Base-by-base conservation (phyloP, 129 eudicot species). In the Heracleum sosnowskyi region DNA sequence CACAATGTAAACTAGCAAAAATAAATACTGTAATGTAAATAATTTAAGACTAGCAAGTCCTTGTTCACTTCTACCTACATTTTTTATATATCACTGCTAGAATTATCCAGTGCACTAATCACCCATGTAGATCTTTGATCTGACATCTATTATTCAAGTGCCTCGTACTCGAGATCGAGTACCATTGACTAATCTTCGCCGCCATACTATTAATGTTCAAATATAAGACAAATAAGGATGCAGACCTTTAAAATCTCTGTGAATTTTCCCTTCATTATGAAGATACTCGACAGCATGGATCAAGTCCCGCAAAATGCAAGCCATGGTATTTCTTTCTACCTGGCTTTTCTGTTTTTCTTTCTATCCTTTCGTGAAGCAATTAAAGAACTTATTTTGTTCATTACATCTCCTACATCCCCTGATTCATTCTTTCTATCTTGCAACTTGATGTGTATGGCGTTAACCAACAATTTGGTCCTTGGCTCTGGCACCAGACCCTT, bases 261-360 rank as follows among this genome's bases (percentile, higher is more conserved):
- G 98, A 75, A 93, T 93, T 86, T 93, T 93, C 74, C 98, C 98
- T 90, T 93, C 98, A 42, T 79, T 87, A 85, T 93, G 98, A 74
- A 93, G 97, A 79, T 93, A 93, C 66, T 93, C 98, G 45, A 93
- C 81, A 33, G 98, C 98, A 86, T 86, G 96, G 69, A 93, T 89
- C 87, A 93, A 84, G 83, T 93, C 98, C 66, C 97, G 93, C 84
- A 93, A 89, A 75, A 93, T 91, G 89, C 86, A 93, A 64, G 97
- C 91, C 76, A 93, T 89, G n/a, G n/a, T n/a, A n/a, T n/a, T n/a
- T n/a, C n/a, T n/a, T n/a, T n/a, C 72, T 66, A 66, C 39, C 72
- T 36, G 8, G 45, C 74, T 5, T 36, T 69, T 20, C 45, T 18
- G 28, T 69, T 6, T 36, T 69, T 69, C 74, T 69, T 69, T 69